A percentile compares a stretch with the other conserved stretches of the same genome.
Evolutionary conservation across 2,329 filamentous ascomycete species (phyloP).

Genomic region (Neophaeococcomyces aloes): DNA sequence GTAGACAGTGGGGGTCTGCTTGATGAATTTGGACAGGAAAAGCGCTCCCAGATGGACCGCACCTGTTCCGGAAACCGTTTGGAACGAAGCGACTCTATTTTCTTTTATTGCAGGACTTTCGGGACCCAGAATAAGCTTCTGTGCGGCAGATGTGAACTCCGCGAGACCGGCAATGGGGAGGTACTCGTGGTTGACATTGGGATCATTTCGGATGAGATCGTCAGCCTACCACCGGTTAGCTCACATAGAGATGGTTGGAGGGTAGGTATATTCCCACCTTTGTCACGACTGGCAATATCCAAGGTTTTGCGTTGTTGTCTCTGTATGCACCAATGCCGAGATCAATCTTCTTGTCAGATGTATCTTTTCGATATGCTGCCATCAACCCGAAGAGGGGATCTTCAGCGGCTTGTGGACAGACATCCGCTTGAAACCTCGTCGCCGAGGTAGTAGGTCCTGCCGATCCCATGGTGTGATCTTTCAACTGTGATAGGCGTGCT

Average conservation of each 20-base stretch:
- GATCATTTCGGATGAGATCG: slow-evolving; percentile 76
- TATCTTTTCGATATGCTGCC: slow-evolving; percentile 74
- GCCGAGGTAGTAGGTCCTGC: slow-evolving; percentile 31
- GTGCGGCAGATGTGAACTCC: slow-evolving; percentile 77
- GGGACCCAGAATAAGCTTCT: slow-evolving; percentile 74
- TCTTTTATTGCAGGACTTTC: slow-evolving; percentile 74
- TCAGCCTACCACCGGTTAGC: slow-evolving; percentile 56
- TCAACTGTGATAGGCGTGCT: slow-evolving; percentile 49
- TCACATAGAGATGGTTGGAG: background rate
- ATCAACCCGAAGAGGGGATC: slow-evolving; percentile 91
- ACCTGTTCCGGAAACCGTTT: slow-evolving; percentile 95
- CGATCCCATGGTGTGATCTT: slow-evolving; percentile 58
- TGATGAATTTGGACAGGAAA: slow-evolving; percentile 79
- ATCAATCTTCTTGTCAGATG: slow-evolving; percentile 72
- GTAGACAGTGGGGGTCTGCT: slow-evolving; percentile 63
- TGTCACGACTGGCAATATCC: slow-evolving; percentile 91
- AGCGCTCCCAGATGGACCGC: slow-evolving; percentile 86
- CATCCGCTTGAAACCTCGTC: slow-evolving; percentile 63
- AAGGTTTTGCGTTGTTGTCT: slow-evolving; percentile 90
- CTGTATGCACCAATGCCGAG: slow-evolving; percentile 91
- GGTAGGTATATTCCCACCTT: slow-evolving; percentile 49
- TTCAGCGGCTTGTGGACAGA: slow-evolving; percentile 81
- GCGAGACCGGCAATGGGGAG: slow-evolving; percentile 85
- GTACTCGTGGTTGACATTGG: slow-evolving; percentile 94
- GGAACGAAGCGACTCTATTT: slow-evolving; percentile 69